Evolutionary conservation across 495 filamentous ascomycete genomes (phyloP).

Genomic region (Neurospora sp.): DNA sequence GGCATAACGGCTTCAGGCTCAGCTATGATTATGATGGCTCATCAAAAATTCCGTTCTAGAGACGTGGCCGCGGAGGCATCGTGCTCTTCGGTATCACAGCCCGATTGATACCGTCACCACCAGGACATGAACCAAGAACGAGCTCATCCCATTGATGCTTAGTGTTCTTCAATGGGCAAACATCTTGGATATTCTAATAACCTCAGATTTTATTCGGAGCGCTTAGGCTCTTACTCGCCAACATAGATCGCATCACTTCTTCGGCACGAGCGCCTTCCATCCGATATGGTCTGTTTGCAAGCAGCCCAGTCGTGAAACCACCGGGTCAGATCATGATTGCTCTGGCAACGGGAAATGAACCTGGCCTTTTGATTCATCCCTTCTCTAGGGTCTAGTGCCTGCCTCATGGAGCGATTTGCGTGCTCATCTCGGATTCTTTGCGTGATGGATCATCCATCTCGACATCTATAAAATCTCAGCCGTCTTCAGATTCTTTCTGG

Average conservation of each 20-base stretch:
- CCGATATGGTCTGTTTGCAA: not conserved
- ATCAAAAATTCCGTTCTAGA: not conserved
- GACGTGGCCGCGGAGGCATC: not conserved
- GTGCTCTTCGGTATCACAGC: not conserved
- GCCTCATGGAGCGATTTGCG: not conserved
- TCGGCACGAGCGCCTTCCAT: not conserved
- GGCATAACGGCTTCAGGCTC: not conserved
- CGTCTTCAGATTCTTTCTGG: not conserved
- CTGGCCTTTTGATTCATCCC: not conserved
- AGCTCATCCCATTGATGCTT: not conserved
- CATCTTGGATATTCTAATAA: not conserved
- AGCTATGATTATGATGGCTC: not conserved
- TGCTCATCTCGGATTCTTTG: not conserved
- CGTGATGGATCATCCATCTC: not conserved
- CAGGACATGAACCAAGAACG: not conserved
- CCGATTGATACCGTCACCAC: not conserved
- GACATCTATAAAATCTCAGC: not conserved
- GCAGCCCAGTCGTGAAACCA: not conserved
- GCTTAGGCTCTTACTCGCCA: not conserved
- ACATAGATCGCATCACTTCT: not conserved
- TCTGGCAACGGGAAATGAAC: not conserved
- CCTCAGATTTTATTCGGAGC: not conserved
- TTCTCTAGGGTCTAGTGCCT: not conserved
- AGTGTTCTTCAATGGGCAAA: not conserved
- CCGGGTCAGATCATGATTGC: not conserved